These are phyloP conservation scores for Suillus occidentalis DNA, from an alignment of 768 basidiomycete species.

Conservation along the genomic window DNA sequence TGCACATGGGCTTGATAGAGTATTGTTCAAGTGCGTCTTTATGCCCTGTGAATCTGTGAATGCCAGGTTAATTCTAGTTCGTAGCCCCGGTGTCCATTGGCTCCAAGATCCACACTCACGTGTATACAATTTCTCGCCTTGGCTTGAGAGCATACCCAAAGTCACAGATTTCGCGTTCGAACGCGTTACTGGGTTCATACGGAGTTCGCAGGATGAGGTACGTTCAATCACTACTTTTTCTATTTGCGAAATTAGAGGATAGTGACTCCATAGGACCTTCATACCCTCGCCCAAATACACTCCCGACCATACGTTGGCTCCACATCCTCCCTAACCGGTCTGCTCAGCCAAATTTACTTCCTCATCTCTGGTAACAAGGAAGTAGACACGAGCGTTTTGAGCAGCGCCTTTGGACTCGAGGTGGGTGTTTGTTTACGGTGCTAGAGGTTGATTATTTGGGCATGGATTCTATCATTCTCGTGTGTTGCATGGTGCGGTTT, in stretches of 20 bases:
- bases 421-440: slow-evolving; percentile 38
- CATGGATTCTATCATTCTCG: background rate
- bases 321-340: slow-evolving; percentile 84
- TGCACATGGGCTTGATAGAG: slow-evolving; percentile 65
- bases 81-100: slow-evolving; percentile 87
- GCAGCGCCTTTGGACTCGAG: slow-evolving; percentile 55
- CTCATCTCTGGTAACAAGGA: slow-evolving; percentile 71
- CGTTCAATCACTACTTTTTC: slow-evolving; percentile 16
- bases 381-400: slow-evolving; percentile 63
- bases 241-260: background rate
- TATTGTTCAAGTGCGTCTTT: slow-evolving; percentile 68
- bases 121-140: slow-evolving; percentile 81
- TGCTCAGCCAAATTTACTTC: slow-evolving; percentile 87
- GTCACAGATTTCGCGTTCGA: slow-evolving; percentile 86
- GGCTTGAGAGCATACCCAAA: slow-evolving; percentile 70
- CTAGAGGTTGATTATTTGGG: background rate
- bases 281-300: slow-evolving; percentile 56
- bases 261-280: slow-evolving; percentile 53
- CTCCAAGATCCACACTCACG: slow-evolving; percentile 81
- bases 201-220: slow-evolving; percentile 76
- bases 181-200: slow-evolving; percentile 68
- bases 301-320: slow-evolving; percentile 74
- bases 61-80: background rate
- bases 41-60: background rate
- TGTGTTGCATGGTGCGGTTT: background rate